Evolutionary conservation across 2,329 filamentous ascomycete genomes (phyloP).

Genomic region (Microascus cirrosus): DNA sequence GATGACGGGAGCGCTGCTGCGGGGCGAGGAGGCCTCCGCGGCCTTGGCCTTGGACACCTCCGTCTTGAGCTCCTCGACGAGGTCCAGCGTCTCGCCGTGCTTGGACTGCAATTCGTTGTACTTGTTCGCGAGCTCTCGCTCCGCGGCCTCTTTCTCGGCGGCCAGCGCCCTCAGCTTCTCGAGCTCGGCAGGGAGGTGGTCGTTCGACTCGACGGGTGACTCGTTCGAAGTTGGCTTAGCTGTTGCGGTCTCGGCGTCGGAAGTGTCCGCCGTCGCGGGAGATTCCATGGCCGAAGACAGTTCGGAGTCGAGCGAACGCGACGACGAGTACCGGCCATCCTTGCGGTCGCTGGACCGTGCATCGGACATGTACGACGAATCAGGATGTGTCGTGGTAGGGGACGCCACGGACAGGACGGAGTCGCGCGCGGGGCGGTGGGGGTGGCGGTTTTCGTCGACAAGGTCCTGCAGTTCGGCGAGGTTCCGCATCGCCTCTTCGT

Average conservation of each 20-base stretch:
- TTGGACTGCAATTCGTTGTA: slow-evolving; percentile 76
- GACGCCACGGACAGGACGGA: slow-evolving; percentile 43
- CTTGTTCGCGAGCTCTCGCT: slow-evolving; percentile 61
- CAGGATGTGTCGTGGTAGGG: slow-evolving; percentile 45
- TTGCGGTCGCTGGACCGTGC: slow-evolving; percentile 60
- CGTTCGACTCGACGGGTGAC: slow-evolving; percentile 12
- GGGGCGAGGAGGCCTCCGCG: slow-evolving; percentile 47
- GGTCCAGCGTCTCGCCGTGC: slow-evolving; percentile 70
- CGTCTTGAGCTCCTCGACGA: slow-evolving; percentile 84
- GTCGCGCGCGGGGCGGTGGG: slow-evolving; percentile 37
- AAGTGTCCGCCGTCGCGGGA: slow-evolving; percentile 51
- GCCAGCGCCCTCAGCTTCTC: slow-evolving; percentile 60
- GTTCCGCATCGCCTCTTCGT: slow-evolving; percentile 75
- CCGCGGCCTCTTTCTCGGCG: slow-evolving; percentile 64
- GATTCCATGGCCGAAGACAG: slow-evolving; percentile 79
- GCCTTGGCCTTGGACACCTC: slow-evolving; percentile 71
- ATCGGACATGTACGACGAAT: slow-evolving; percentile 84
- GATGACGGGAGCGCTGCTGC: slow-evolving; percentile 64
- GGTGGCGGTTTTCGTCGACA: slow-evolving; percentile 66
- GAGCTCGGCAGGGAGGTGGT: slow-evolving; percentile 38
- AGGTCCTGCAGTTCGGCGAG: slow-evolving; percentile 78
- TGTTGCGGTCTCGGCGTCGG: slow-evolving; percentile 38
- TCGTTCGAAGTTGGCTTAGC: slow-evolving; percentile 10
- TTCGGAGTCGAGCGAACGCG: slow-evolving; percentile 88
- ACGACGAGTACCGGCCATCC: slow-evolving; percentile 57